phyloP scores from a whole-genome alignment of 1,139 yeast genomes.

The Arxiozyma slooffiae region DNA sequence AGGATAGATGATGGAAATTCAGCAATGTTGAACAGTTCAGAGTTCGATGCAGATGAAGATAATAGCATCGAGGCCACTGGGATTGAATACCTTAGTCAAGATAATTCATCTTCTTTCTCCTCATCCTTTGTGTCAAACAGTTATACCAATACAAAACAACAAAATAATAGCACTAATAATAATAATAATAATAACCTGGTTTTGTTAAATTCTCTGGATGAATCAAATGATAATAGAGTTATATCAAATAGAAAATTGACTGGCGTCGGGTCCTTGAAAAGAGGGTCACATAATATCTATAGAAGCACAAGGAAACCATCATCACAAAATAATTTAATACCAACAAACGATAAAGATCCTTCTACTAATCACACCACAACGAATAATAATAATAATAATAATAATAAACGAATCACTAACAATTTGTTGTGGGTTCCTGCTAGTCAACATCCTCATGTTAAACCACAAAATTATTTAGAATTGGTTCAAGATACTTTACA shows the following conservation, averaged over 20 bases:
- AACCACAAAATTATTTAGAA: slow-evolving; percentile 80
- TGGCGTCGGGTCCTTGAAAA: slow-evolving; percentile 16
- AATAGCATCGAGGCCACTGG: slow-evolving; percentile 19
- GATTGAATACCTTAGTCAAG: slow-evolving; percentile 17
- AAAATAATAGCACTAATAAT: background rate
- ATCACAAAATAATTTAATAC: background rate
- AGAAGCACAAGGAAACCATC: slow-evolving; percentile 8
- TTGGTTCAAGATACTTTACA: slow-evolving; percentile 75
- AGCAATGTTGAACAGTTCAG: no score
- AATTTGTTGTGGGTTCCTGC: slow-evolving; percentile 89
- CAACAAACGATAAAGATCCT: background rate
- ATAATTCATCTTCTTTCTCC: slow-evolving; percentile 2
- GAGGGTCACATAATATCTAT: slow-evolving; percentile 11
- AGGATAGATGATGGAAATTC: no score
- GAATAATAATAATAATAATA: slow-evolving; percentile 2
- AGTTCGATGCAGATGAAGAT: slow-evolving; percentile 5
- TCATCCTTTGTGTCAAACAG: slow-evolving; percentile 1
- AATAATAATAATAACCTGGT: background rate
- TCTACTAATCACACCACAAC: background rate
- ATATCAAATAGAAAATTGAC: slow-evolving; percentile 12
- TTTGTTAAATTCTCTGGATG: no score
- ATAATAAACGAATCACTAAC: slow-evolving; percentile 13
- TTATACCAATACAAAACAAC: no score
- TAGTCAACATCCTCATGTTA: slow-evolving; percentile 80
- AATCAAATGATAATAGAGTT: background rate